Evolutionary conservation across 2,329 filamentous ascomycete genomes (phyloP).

Genomic region (Sclerotinia subarctica): DNA sequence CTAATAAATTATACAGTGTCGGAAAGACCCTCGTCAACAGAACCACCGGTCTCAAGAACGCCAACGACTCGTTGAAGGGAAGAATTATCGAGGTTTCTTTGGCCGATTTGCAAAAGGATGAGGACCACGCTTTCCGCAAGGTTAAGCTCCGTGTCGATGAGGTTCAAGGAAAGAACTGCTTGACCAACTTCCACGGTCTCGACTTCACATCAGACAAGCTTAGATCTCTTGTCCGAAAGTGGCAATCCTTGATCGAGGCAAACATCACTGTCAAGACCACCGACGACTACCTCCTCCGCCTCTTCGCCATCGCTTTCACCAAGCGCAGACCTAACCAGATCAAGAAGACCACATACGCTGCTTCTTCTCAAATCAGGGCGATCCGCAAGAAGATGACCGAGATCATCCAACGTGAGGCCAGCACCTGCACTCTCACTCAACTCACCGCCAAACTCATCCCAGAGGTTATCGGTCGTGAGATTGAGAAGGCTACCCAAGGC

Average conservation of each 20-base stretch:
- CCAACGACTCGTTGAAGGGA: constrained; percentile 98
- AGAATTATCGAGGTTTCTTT: constrained; percentile 98
- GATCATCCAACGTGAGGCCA: constrained; percentile 96
- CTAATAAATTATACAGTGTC: constrained; percentile 64
- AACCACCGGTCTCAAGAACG: constrained; percentile 99
- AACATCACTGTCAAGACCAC: constrained; percentile 99
- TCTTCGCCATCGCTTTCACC: constrained; percentile 99
- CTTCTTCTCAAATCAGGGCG: constrained; percentile 92
- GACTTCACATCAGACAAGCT: constrained; percentile 99
- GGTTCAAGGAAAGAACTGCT: constrained; percentile 99
- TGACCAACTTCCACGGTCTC: constrained; percentile 99
- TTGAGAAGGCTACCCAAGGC: constrained; percentile 98
- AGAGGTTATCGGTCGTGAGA: constrained; percentile 98
- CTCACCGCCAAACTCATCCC: constrained; percentile 98
- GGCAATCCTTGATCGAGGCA: constrained; percentile 98
- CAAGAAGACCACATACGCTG: constrained; percentile 99
- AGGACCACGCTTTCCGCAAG: constrained; percentile 99
- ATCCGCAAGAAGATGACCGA: constrained; percentile 99
- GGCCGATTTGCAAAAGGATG: constrained; percentile 98
- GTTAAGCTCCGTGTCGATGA: constrained; percentile 98
- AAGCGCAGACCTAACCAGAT: constrained; percentile 99
- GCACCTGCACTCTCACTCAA: constrained; percentile 91
- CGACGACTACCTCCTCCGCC: constrained; percentile 98
- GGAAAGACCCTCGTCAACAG: constrained; percentile 99
- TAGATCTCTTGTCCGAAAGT: constrained; percentile 98